phyloP scores from a whole-genome alignment of 768 basidiomycete genomes.

The Pulveroboletus ravenelii region DNA sequence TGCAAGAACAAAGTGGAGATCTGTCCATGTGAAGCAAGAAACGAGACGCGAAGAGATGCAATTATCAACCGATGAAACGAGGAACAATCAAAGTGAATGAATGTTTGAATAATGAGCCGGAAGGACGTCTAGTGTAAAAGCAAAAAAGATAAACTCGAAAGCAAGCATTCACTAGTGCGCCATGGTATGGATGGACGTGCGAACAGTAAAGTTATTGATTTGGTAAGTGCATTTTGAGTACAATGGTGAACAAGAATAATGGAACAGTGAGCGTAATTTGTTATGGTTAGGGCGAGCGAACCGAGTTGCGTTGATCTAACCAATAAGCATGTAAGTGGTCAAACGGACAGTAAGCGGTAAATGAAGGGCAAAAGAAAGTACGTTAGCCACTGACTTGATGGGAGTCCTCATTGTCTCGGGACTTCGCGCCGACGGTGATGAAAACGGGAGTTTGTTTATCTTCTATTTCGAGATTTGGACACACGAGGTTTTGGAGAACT shows the following conservation, averaged over 20 bases:
- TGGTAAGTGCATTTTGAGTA: constrained; percentile 15
- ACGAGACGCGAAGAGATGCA: not conserved
- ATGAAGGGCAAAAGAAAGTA: not conserved
- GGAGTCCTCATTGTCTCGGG: not conserved
- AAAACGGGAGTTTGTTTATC: constrained; percentile 16
- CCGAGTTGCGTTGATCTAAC: not conserved
- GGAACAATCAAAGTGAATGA: constrained; percentile 1
- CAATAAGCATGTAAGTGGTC: not conserved
- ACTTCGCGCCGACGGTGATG: not conserved
- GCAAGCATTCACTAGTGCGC: constrained; percentile 5
- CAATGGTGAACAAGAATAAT: constrained; percentile 6
- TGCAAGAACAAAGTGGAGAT: constrained; percentile 4
- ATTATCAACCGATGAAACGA: constrained; percentile 1
- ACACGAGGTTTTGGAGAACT: constrained; percentile 40
- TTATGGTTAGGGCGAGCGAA: not conserved
- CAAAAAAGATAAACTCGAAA: constrained; percentile 6
- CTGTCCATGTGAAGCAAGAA: constrained; percentile 5
- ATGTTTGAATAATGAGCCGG: not conserved
- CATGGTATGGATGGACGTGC: constrained; percentile 13
- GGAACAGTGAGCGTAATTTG: not conserved
- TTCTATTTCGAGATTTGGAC: constrained; percentile 55
- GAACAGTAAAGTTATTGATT: not conserved
- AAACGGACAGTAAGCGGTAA: not conserved
- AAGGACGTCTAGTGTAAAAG: not conserved
- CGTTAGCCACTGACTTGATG: not conserved